A percentile compares a stretch with the other conserved stretches of the same genome.
phyloP scores from a whole-genome alignment of 345 rosid genomes.

The Dipteronia sinensis region DNA sequence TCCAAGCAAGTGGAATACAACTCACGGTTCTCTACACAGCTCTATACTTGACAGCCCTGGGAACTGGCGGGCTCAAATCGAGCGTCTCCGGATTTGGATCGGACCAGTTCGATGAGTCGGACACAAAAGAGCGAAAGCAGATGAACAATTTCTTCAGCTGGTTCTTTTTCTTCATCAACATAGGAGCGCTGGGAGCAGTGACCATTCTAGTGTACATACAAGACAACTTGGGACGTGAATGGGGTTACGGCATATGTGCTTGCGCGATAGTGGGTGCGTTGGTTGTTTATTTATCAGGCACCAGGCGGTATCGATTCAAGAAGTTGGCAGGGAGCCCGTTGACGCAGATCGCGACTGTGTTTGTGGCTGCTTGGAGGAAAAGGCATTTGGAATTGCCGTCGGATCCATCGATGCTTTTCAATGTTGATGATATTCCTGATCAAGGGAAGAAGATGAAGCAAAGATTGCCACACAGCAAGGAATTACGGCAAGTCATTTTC shows the following conservation, averaged over 20 bases:
- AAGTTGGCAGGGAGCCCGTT: constrained; percentile 88
- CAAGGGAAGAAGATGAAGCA: constrained; percentile 66
- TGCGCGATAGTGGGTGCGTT: constrained; percentile 65
- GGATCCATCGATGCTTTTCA: constrained; percentile 51
- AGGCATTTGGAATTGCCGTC: constrained; percentile 59
- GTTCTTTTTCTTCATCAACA: constrained; percentile 89
- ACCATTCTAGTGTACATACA: constrained; percentile 89
- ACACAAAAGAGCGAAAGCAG: constrained; percentile 56
- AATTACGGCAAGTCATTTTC: constrained; percentile 61
- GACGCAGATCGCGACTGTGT: constrained; percentile 79
- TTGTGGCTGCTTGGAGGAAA: constrained; percentile 69
- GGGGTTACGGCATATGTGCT: constrained; percentile 92
- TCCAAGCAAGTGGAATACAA: constrained; percentile 61
- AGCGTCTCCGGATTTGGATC: constrained; percentile 97
- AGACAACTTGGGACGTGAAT: constrained; percentile 77
- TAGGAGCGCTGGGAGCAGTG: constrained; percentile 82
- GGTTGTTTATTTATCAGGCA: constrained; percentile 66
- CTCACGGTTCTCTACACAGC: constrained; percentile 71
- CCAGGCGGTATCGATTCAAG: constrained; percentile 81
- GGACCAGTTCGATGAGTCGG: constrained; percentile 86
- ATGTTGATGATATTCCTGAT: constrained; percentile 52
- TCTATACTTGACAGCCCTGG: constrained; percentile 80
- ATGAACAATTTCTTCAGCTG: constrained; percentile 88
- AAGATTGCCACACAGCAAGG: constrained; percentile 66
- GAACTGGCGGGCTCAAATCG: constrained; percentile 95